phyloP scores from a whole-genome alignment of 129 eudicot genomes.

The Daucus carota region DH1_v3.0 NC_030385.2:5439001-5439500 shows the following conservation, averaged over 20 bases:
- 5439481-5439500: not conserved
- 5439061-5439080: no score
- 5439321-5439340: constrained; percentile 29
- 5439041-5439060: no score
- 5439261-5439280: not conserved
- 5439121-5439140: no score
- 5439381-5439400: constrained; percentile 96
- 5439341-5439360: constrained; percentile 66
- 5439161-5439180: no score
- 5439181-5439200: no score
- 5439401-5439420: constrained; percentile 71
- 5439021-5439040: no score
- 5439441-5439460: not conserved
- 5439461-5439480: not conserved
- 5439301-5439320: constrained; percentile 2
- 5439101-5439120: no score
- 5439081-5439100: no score
- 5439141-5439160: no score
- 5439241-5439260: not conserved
- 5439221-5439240: no score
- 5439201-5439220: no score
- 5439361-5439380: constrained; percentile 86
- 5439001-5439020: no score
- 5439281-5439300: not conserved
- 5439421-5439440: constrained; percentile 90